These are phyloP conservation scores for Microdochium trichocladiopsis DNA, from an alignment of 2,329 filamentous ascomycete genomes.

Conservation along the genomic window DNA sequence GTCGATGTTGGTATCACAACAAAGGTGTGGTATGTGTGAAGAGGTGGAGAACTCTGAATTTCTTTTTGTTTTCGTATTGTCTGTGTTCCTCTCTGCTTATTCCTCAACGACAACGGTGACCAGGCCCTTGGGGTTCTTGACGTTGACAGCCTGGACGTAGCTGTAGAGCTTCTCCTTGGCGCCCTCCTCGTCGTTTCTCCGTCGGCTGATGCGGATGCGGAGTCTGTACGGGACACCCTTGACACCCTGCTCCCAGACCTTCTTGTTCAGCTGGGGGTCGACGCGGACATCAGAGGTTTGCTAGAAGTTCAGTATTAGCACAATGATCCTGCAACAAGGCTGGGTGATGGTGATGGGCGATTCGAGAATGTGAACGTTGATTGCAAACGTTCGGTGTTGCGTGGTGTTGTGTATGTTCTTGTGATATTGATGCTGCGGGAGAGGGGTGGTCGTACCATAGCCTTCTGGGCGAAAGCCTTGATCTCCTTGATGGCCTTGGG, in stretches of 20 bases:
- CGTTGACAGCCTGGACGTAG: constrained; percentile 99
- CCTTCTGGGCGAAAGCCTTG: constrained; percentile 82
- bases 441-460: constrained; percentile 71
- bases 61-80: neutral
- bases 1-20: no score
- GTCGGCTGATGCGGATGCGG: constrained; percentile 96
- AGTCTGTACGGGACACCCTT: constrained; percentile 98
- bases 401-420: constrained; percentile 4
- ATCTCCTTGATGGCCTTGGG: constrained; percentile 99
- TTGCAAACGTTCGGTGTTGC: constrained; percentile 2
- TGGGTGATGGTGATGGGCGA: neutral
- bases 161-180: constrained; percentile 99
- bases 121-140: constrained; percentile 98
- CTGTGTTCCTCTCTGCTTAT: constrained; percentile 31
- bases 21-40: neutral
- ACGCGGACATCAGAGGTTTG: constrained; percentile 95
- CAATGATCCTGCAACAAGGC: constrained; percentile 13
- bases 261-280: constrained; percentile 99
- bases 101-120: constrained; percentile 82
- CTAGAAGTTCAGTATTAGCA: constrained; percentile 52
- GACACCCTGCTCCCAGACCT: constrained; percentile 98
- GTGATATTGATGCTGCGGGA: constrained; percentile 2
- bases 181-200: constrained; percentile 99
- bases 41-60: neutral
- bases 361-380: neutral